phyloP scores from a whole-genome alignment of 805 yeast species.

The Brettanomyces anomalus region DNA sequence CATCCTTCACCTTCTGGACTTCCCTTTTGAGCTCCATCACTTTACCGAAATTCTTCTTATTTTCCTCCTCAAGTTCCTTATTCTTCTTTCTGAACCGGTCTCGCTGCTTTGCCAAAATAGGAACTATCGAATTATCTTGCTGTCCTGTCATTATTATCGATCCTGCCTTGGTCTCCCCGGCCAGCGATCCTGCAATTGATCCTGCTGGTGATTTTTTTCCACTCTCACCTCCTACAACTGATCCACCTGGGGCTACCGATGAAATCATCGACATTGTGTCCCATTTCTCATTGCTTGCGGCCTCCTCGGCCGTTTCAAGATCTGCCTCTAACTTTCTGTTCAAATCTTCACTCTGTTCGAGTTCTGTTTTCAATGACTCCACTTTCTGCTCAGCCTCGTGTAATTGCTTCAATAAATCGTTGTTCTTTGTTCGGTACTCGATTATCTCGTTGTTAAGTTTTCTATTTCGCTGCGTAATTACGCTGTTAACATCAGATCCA shows the following conservation, averaged over 20 bases:
- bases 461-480: slow-evolving; percentile 59
- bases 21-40: slow-evolving; percentile 59
- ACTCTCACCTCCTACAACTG: background rate
- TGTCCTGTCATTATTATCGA: background rate
- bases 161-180: slow-evolving; percentile 10
- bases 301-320: slow-evolving; percentile 47
- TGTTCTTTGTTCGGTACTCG: slow-evolving; percentile 51
- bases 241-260: slow-evolving; percentile 30
- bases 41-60: slow-evolving; percentile 45
- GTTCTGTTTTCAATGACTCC: slow-evolving; percentile 26
- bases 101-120: slow-evolving; percentile 89
- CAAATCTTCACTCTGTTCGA: slow-evolving; percentile 32
- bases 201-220: slow-evolving; percentile 43
- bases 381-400: slow-evolving; percentile 31
- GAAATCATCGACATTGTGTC: slow-evolving; percentile 64
- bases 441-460: slow-evolving; percentile 64
- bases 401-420: slow-evolving; percentile 34
- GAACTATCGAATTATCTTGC: slow-evolving; percentile 49
- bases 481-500: slow-evolving; percentile 18
- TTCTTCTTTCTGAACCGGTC: slow-evolving; percentile 84
- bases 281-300: slow-evolving; percentile 36
- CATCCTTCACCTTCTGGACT: slow-evolving; percentile 52
- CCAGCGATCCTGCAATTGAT: slow-evolving; percentile 33
- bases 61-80: slow-evolving; percentile 75
- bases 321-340: slow-evolving; percentile 70